Evolutionary conservation across 495 filamentous ascomycete species (phyloP), one percentile per base, ranked within the genome.

Genomic region (Penicillium crystallinum): DNA sequence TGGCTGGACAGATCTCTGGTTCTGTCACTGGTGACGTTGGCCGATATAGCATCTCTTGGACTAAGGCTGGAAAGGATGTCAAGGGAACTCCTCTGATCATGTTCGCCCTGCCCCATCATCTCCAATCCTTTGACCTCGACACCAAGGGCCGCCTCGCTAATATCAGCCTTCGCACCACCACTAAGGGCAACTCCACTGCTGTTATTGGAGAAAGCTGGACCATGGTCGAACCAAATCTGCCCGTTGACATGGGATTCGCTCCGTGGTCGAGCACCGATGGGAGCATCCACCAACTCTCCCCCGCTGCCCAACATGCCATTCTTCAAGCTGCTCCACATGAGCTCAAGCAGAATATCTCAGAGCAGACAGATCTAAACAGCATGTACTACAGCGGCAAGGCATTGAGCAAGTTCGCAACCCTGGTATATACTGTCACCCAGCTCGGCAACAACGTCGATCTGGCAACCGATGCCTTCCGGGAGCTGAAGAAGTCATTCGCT

Each of bases 321-420:
- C 68, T 73, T 21, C 67, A 69, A 25, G 75, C 82, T 4, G 86
- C 85, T 2, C 66, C 71, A 3, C 72, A 74, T 10, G 93, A 98
- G 66, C 66, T 95, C 0, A 68, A 77, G 8, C 82, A 95, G 64
- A 78, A 91, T 59, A 86, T 96, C 44, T 61, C 71, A 19, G 63
- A 66, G 5, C 86, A 95, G 63, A 83, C 82, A 4, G 79, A 93
- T 53, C 76, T 91, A 29, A 79, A 95, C 64, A 95, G 87, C 55
- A 95, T 97, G 87, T 98, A 98, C 69, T 98, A 88, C 64, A 86
- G 86, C 55, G 92, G 92, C 56, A 98, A 98, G 80, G 89, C 86
- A 0, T 71, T 97, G 8, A 88, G 86, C 56, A 97, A 97, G 61
- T 95, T 93, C 65, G 91, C 90, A 4, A 74, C 70, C 12, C 72